Evolutionary conservation across 179 eudicot genomes (phyloP), one percentile per base, ranked within the genome.

Genomic region (Spergularia azorica): DNA sequence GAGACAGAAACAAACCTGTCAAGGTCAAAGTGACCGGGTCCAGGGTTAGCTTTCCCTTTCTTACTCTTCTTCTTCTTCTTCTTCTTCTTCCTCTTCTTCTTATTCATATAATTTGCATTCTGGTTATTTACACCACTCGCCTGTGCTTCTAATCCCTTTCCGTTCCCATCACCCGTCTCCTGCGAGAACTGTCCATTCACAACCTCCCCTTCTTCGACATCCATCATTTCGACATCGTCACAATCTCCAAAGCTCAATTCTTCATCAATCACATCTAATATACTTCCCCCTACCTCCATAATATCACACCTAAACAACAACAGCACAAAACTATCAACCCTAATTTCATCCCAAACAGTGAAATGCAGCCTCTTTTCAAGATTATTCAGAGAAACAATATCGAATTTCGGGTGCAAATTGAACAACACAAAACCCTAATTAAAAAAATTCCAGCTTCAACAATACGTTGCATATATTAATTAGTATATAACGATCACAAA

Each of bases 151-250:
- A 14, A 84, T 57, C 79, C 81, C 57, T 57, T 59, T 70, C 38
- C 62, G 70, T 70, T 72, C 26, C 76, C 79, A 70, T 77, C 80
- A 48, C 67, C 75, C 18, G 50, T 79, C 63, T 82, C 74, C 56
- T 73, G 77, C 63, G 62, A 72, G 56, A 67, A 74, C 74, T 76
- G 78, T 57, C 71, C 72, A 16, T 86, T 95, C 58, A 86, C 83
- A 64, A 91, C 77, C 85, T 91, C 97, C 46, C 95, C 97, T 72
- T 94, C 97, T 82, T 95, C 97, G 7, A 90, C 81, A 79, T 92
- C 98, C 82, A 88, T 79, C 98, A 92, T 92, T 71, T 90, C 91
- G 57, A 83, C 88, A 84, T 93, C 96, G 9, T 85, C 84, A 67
- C 64, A 77, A 83, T 84, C 90, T 60, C 85, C 96, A 41, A 83